These are phyloP conservation scores for Pseudogymnoascus sp. DNA, from an alignment of 2,329 filamentous ascomycete genomes.

Conservation along the genomic window DNA sequence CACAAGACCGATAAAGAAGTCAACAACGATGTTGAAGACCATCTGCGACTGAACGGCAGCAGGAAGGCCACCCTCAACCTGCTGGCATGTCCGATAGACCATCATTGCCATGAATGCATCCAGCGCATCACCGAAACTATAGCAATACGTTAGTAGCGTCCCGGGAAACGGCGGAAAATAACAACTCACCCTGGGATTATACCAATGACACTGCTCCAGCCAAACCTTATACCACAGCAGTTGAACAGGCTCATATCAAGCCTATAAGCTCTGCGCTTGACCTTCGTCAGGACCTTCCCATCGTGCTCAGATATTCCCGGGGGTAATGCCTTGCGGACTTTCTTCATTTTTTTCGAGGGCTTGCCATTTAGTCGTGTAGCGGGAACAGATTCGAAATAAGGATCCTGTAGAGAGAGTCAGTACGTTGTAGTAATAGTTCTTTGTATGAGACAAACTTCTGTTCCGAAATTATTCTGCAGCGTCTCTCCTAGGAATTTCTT, in stretches of 20 bases:
- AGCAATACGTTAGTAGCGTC: conserved; percentile 17
- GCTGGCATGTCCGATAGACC: conserved; percentile 63
- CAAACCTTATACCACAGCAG: conserved; percentile 73
- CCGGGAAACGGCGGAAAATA: conserved; percentile 14
- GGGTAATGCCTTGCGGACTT: conserved; percentile 75
- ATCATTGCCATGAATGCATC: conserved; percentile 68
- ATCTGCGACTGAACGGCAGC: conserved; percentile 54
- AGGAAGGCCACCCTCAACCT: conserved; percentile 70
- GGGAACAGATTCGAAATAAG: conserved; percentile 77
- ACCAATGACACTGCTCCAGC: conserved; percentile 81
- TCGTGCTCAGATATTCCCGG: conserved; percentile 78
- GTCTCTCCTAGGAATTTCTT: conserved; percentile 51
- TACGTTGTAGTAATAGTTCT: conserved; percentile 18
- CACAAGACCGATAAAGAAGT: conserved; percentile 65
- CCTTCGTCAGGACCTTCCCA: conserved; percentile 70
- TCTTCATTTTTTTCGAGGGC: conserved; percentile 64
- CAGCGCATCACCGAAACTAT: conserved; percentile 62
- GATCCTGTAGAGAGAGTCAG: conserved; percentile 52
- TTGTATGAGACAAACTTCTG: conserved; percentile 33
- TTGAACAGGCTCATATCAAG: conserved; percentile 81
- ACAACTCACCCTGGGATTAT: conserved; percentile 66
- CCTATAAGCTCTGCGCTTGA: conserved; percentile 76
- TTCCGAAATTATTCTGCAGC: conserved; percentile 48
- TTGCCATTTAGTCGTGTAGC: conserved; percentile 60
- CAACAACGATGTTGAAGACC: conserved; percentile 69